Evolutionary conservation across 2,329 filamentous ascomycete genomes (phyloP), one percentile per base, ranked within the genome.

Genomic region (Didymella pinodella): DNA sequence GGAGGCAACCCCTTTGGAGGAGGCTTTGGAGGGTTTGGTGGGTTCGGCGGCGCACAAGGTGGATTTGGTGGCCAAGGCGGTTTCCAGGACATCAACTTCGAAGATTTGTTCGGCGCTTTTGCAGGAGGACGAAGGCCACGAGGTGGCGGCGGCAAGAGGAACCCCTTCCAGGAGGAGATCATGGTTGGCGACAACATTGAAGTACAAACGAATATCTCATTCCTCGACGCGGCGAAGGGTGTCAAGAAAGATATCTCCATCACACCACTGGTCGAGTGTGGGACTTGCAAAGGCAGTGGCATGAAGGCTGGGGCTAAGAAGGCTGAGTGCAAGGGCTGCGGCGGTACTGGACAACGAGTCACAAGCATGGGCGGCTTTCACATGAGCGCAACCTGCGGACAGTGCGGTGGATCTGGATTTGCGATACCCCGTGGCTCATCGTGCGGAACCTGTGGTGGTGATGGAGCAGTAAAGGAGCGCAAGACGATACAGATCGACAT

Each of bases 111-210:
- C 76, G 91, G 89, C 50, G 92, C 92, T 7, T 97, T 97, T 73
- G 85, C 88, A 2, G 90, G 85, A 5, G 87, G 65, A 20, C 61
- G 89, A 65, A 85, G 87, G 49, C 69, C 69, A 40, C 57, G 72
- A 28, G 65, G 84, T 6, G 79, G 84, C 54, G 79, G 84, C 55
- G 79, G 85, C 51, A 80, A 84, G 68, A 83, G 85, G 36, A 88
- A 85, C 54, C 89, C 90, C 11, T 95, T 95, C 73, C 86, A 92
- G 69, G 90, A 96, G 75, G 84, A 89, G 67, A 87, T 96, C 20
- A 75, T 96, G 67, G 90, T 97, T n/a, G 95, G 95, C 61, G 93
- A 98, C 64, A 93, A 96, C 75, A 97, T 99, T 70, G 94, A 98
- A 77, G 90, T 97, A 25, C 92, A 97, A 78, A 88, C 92, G 48